Base-by-base conservation (phyloP, 2,329 filamentous ascomycete species). In the Calonectria pauciramosa region DNA sequence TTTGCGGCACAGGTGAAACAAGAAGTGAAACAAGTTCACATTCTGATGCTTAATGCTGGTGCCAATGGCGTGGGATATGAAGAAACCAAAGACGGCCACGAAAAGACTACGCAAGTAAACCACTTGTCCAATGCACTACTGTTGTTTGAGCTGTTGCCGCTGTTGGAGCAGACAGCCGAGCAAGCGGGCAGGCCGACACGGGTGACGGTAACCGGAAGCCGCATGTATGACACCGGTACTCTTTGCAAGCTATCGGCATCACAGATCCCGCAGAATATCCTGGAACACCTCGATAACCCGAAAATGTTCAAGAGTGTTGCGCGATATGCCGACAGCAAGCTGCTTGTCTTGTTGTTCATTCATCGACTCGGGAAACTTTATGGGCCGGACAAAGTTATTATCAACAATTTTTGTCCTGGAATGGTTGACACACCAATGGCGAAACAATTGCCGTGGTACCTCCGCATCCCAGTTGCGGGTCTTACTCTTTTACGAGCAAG, bases 91-190 rank as follows among this genome's bases (percentile, higher is more conserved):
- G 69, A 0, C 72, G 77, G 80, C 0, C 80, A 82, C 16, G 81
- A 81, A 36, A 73, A 75, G 41, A 79, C 76, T 30, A 32, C 77
- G 1, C 81, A 82, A 28, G 75, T 82, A 44, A 82, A 82, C 51
- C 80, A 79, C 14, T 67, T 82, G 11, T 81, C 81, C 18, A 82
- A 79, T 2, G 73, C 76, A 2, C 64, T 81, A 10, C 73, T 82
- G 1, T 74, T 74, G 0, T 56, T 82, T 14, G 47, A 72, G 0
- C 54, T 82, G 1, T 60, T 80, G 0, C 79, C 79, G 0, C 13
- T 71, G 0, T 73, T 82, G 4, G 78, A 80, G 7, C 32, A 71
- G 2, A 79, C 79, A 0, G 76, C 79, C 3, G 26, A 64, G 3
- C n/a, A 69, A 2, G 65, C 52, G 0, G 71, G 71, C 0, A 60